Base-by-base conservation (phyloP, 2,329 filamentous ascomycete species). In the Colletotrichum tamarilloi region DNA sequence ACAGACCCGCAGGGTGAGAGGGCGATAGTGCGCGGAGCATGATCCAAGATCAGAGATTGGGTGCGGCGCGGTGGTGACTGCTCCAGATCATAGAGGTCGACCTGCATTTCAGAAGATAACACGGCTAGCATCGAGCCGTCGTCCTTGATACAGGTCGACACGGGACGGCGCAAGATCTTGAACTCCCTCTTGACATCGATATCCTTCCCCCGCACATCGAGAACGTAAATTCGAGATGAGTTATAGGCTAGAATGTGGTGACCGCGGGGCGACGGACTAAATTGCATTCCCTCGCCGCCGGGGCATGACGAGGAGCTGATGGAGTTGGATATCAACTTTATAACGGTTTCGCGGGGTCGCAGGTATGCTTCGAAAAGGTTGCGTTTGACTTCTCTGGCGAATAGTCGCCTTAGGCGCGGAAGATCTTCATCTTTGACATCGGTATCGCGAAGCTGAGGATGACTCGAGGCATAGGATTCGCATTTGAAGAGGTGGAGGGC, bases 271-370 rank as follows among this genome's bases (percentile, higher is more conserved):
- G 95, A 97, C 72, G 94, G 90, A 75, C 90, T 91, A 81, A 97
- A 97, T 67, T 94, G 93, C 84, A 97, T 94, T 58, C 94, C 94
- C 81, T 97, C 95, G 38, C 94, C 94, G 42, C 93, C 93, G 1
- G 94, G 95, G 74, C 92, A 93, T 26, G 94, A 94, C 1, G 93
- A 95, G 1, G 94, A 95, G 80, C 93, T 96, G 76, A 94, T 94
- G 6, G 93, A 95, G 62, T 92, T 94, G 49, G 94, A 97, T 14
- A 97, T 91, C 64, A 98, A 86, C 79, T 93, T 95, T 78, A 97
- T 89, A 57, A 94, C 86, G 6, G 92, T 95, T 78, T 89, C 87
- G 72, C 83, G 88, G 4, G 94, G 94, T 22, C 92, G 89, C 64
- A 95, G 81, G 80, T 94, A 95, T 46, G 92, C 90, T 76, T 94